A percentile compares a stretch with the other conserved stretches of the same genome.
Evolutionary conservation across 2,329 filamentous ascomycete species (phyloP).

Genomic region (Aspergillus niger): DNA sequence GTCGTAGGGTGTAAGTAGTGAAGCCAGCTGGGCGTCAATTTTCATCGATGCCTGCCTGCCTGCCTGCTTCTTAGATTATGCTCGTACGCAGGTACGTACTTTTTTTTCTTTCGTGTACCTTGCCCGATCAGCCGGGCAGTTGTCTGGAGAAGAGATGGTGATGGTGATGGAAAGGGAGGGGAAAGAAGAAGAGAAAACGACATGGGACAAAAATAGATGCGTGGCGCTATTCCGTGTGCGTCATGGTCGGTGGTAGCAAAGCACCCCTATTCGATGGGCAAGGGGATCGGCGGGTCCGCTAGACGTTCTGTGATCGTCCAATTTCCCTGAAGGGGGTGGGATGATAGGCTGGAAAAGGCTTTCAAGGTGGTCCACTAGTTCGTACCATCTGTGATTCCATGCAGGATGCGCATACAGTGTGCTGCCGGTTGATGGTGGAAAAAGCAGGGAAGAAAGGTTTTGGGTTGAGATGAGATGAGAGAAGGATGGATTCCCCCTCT

Average conservation of each 20-base stretch:
- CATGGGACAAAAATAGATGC: slow-evolving; percentile 1
- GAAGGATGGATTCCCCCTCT: no score
- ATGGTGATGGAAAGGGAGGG: background rate
- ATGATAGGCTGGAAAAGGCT: slow-evolving; percentile 17
- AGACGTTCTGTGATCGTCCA: slow-evolving; percentile 13
- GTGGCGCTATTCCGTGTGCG: slow-evolving; percentile 5
- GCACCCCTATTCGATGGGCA: slow-evolving; percentile 8
- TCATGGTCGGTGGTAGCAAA: slow-evolving; percentile 3
- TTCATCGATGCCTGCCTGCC: no score
- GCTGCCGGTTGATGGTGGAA: background rate
- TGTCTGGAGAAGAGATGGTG: no score
- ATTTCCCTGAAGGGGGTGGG: background rate
- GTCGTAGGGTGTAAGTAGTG: no score
- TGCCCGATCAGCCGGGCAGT: no score
- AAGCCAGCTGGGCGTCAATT: no score
- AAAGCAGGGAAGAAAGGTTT: background rate
- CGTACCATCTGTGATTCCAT: slow-evolving; percentile 14
- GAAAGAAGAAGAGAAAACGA: background rate
- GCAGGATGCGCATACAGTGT: slow-evolving; percentile 11
- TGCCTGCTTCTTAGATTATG: no score
- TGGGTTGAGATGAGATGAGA: background rate
- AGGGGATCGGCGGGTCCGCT: slow-evolving; percentile 6
- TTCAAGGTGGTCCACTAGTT: slow-evolving; percentile 8
- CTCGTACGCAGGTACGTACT: no score
- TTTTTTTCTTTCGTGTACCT: no score